These are phyloP conservation scores for Chlamydomonas reinhardtii DNA, from an alignment of 163 green algal species.

Conservation along the genomic window DNA sequence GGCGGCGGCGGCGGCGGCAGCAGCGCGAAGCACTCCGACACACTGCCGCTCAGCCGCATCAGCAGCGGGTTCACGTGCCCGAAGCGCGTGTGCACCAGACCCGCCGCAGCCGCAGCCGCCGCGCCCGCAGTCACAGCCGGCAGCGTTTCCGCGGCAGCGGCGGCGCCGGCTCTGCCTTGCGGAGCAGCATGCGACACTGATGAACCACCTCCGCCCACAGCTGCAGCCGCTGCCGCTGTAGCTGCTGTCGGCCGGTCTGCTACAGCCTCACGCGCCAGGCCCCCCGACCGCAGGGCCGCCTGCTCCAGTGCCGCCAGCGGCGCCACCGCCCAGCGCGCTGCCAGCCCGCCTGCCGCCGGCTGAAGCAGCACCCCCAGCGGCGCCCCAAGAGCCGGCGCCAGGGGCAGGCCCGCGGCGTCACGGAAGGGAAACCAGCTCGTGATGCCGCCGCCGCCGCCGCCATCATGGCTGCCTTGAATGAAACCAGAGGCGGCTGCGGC, in stretches of 20 bases:
- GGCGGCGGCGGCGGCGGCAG: neutral
- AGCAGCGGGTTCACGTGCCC: conserved; percentile 32
- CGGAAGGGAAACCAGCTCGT: conserved; percentile 35
- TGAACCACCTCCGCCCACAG: too few relatives aligned
- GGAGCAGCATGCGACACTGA: too few relatives aligned
- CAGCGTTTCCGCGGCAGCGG: neutral
- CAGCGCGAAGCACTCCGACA: conserved; percentile 3
- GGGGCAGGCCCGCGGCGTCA: conserved; percentile 2
- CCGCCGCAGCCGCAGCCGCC: too few relatives aligned
- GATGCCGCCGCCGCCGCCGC: neutral
- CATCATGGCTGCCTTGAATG: neutral
- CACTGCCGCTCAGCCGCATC: neutral
- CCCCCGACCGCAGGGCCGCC: neutral
- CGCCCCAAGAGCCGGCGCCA: neutral
- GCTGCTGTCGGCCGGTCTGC: neutral
- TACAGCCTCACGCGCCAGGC: neutral
- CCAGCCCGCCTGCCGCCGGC: too few relatives aligned
- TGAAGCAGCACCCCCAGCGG: neutral
- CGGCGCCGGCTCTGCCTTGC: neutral
- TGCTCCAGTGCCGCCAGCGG: neutral
- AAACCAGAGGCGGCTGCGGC: neutral
- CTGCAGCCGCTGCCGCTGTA: neutral
- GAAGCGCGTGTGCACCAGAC: conserved; percentile 19
- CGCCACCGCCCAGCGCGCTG: neutral
- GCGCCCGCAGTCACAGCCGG: neutral